Evolutionary conservation across 495 filamentous ascomycete genomes (phyloP).

Genomic region (Penicillium daleae): DNA sequence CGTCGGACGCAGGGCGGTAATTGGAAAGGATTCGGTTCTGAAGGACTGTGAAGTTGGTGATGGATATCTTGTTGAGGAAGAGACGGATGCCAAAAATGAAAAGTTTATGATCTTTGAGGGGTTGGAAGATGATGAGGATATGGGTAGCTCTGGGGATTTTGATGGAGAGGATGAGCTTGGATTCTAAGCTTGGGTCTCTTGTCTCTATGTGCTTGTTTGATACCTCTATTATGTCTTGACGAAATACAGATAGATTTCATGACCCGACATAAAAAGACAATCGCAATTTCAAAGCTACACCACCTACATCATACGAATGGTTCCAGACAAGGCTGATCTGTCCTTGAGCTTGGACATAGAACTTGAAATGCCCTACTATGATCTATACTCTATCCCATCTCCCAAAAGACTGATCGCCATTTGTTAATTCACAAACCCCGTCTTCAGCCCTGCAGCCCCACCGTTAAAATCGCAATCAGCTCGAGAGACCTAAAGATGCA

Average conservation of each 20-base stretch:
- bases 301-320: neutral
- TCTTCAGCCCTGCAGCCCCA: slow-evolving; percentile 13
- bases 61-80: slow-evolving; percentile 76
- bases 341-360: slow-evolving; percentile 3
- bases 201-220: neutral
- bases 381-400: neutral
- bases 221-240: slow-evolving; percentile 19
- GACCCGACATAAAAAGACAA: slow-evolving; percentile 5
- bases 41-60: slow-evolving; percentile 92
- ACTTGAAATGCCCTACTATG: neutral
- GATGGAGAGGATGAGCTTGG: slow-evolving; percentile 32
- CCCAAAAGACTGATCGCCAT: neutral
- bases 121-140: slow-evolving; percentile 49
- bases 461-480: slow-evolving; percentile 1
- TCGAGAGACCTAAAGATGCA: neutral
- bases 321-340: neutral
- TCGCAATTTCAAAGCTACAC: neutral
- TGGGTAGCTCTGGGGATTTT: slow-evolving; percentile 39
- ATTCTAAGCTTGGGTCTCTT: slow-evolving; percentile 11
- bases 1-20: slow-evolving; percentile 71
- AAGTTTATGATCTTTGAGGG: slow-evolving; percentile 86
- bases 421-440: neutral
- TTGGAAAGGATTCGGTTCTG: slow-evolving; percentile 75
- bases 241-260: slow-evolving; percentile 21
- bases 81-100: slow-evolving; percentile 82